phyloP scores from a whole-genome alignment of 768 basidiomycete species.

The Tremella mesenterica region DNA sequence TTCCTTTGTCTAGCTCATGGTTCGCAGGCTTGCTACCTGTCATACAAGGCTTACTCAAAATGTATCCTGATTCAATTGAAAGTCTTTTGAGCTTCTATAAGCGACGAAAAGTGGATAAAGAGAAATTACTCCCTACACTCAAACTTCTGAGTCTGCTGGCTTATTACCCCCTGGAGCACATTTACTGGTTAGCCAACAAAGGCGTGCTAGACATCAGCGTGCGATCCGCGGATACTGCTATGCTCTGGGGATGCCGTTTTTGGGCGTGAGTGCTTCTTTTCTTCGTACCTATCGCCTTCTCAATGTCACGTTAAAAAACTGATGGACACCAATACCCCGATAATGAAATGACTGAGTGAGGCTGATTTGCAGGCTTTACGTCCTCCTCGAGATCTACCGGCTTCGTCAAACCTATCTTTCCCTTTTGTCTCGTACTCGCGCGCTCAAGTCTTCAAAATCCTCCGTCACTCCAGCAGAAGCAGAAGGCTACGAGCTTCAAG shows the following conservation, averaged over 20 bases:
- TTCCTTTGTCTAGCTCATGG: neutral
- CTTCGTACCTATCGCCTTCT: neutral
- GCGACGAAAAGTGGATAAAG: neutral
- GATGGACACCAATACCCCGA: too few species aligned
- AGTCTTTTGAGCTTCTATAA: conserved; percentile 13
- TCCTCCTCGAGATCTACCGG: conserved; percentile 31
- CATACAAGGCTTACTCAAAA: conserved; percentile 17
- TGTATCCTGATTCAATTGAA: conserved; percentile 28
- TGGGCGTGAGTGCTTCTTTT: conserved; percentile 35
- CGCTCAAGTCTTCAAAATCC: conserved; percentile 17
- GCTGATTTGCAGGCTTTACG: conserved; percentile 26
- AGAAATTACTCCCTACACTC: conserved; percentile 26
- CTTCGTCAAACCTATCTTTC: conserved; percentile 16
- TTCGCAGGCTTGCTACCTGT: conserved; percentile 23
- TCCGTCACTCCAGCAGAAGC: conserved; percentile 18
- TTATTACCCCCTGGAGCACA: conserved; percentile 42
- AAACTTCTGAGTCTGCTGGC: conserved; percentile 30
- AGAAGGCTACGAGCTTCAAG: conserved; percentile 32
- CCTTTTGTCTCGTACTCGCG: conserved; percentile 15
- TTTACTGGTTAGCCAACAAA: conserved; percentile 34
- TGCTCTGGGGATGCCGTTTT: conserved; percentile 40
- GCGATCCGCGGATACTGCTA: conserved; percentile 7
- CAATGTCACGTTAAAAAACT: too few species aligned
- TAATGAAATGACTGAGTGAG: neutral
- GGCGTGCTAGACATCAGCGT: conserved; percentile 26